phyloP scores from a whole-genome alignment of 1,139 yeast genomes.

The Lodderomyces jiufengensis region DNA sequence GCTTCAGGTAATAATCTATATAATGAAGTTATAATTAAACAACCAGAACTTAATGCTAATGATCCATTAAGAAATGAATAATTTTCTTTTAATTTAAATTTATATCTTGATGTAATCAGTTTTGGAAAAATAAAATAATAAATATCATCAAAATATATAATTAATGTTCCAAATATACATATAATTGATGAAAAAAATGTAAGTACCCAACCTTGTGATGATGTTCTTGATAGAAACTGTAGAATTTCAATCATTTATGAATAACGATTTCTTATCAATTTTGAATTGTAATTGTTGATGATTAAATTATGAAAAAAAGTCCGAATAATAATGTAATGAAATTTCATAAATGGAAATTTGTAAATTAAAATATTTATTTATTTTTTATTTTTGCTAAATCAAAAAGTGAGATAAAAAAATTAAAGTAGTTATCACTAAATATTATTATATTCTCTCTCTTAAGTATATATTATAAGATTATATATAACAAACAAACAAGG shows the following conservation, averaged over 20 bases:
- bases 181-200: slow-evolving; percentile 54
- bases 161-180: slow-evolving; percentile 56
- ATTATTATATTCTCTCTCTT: too few relatives aligned
- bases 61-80: slow-evolving; percentile 61
- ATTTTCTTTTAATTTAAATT: slow-evolving; percentile 58
- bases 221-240: background rate
- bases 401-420: too few relatives aligned
- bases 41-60: slow-evolving; percentile 73
- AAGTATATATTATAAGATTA: too few relatives aligned
- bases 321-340: too few relatives aligned
- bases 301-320: too few relatives aligned
- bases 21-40: slow-evolving; percentile 70
- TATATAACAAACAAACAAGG: too few relatives aligned
- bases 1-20: slow-evolving; percentile 73
- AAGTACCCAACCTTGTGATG: slow-evolving; percentile 51
- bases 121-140: slow-evolving; percentile 40
- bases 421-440: too few relatives aligned
- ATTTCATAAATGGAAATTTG: too few relatives aligned
- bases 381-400: slow-evolving; percentile 1
- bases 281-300: too few relatives aligned
- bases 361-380: background rate
- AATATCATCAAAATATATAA: slow-evolving; percentile 50
- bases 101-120: slow-evolving; percentile 34
- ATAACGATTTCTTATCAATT: background rate
- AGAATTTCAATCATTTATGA: background rate